A percentile compares a stretch with the other conserved stretches of the same genome.
phyloP scores from a whole-genome alignment of 768 basidiomycete species.

The Tulasnella sp. region DNA sequence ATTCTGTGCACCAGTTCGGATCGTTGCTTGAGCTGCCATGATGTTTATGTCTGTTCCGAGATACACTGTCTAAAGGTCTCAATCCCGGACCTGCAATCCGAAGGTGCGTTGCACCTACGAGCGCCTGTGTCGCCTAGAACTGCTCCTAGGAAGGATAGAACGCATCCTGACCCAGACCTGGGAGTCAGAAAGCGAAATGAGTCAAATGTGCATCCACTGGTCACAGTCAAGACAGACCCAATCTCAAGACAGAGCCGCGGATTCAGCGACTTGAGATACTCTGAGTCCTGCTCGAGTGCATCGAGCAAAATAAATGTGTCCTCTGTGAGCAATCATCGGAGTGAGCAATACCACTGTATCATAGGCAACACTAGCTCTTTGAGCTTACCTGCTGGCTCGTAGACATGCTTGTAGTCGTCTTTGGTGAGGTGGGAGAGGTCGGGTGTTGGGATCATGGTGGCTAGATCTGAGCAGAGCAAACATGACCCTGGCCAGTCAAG shows the following conservation, averaged over 20 bases:
- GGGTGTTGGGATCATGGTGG: constrained; percentile 80
- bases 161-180: constrained; percentile 92
- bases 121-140: constrained; percentile 53
- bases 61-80: constrained; percentile 43
- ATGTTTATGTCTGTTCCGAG: constrained; percentile 86
- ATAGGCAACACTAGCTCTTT: neutral
- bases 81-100: neutral
- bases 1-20: constrained; percentile 60
- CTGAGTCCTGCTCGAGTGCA: constrained; percentile 74
- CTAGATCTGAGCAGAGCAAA: neutral
- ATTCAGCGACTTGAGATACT: constrained; percentile 36
- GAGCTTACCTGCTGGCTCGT: constrained; percentile 74
- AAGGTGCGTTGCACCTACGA: constrained; percentile 32
- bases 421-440: constrained; percentile 70
- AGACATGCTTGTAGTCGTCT: constrained; percentile 66
- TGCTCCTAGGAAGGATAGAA: constrained; percentile 64
- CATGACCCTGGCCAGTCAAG: neutral
- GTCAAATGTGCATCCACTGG: neutral
- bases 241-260: constrained; percentile 78
- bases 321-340: constrained; percentile 37
- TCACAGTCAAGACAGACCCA: constrained; percentile 43
- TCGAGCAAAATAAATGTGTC: constrained; percentile 94
- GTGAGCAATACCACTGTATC: neutral
- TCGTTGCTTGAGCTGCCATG: constrained; percentile 56
- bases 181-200: neutral